These are phyloP conservation scores for Acanthamoeba triangularis DNA, from an alignment of 208 protist species.

Conservation along the genomic window DNA sequence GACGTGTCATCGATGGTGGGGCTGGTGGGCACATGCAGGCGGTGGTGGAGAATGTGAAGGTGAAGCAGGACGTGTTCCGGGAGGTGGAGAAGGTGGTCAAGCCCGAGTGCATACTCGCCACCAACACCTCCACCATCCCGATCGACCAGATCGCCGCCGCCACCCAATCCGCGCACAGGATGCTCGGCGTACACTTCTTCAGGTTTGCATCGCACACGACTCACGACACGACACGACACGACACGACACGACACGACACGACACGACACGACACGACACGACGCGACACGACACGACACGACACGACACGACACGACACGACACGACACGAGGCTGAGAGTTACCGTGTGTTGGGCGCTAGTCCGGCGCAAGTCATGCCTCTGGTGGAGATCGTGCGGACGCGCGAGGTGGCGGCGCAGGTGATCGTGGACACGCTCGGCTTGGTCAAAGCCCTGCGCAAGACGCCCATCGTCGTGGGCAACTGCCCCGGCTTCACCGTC, in stretches of 20 bases:
- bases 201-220: slow-evolving; percentile 58
- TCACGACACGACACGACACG: too few species aligned
- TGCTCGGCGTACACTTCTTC: slow-evolving; percentile 93
- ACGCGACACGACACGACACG: too few species aligned
- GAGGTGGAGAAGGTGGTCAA: slow-evolving; percentile 91
- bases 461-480: slow-evolving; percentile 91
- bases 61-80: slow-evolving; percentile 92
- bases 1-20: slow-evolving; percentile 72
- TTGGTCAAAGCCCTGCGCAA: slow-evolving; percentile 91
- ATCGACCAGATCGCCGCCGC: slow-evolving; percentile 91
- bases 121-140: slow-evolving; percentile 89
- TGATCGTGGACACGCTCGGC: slow-evolving; percentile 85
- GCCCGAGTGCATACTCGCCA: slow-evolving; percentile 91
- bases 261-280: too few species aligned
- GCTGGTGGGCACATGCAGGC: slow-evolving; percentile 88
- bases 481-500: slow-evolving; percentile 90
- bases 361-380: slow-evolving; percentile 92
- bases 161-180: slow-evolving; percentile 87
- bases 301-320: too few species aligned
- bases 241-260: too few species aligned
- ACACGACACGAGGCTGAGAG: too few species aligned
- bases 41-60: slow-evolving; percentile 88
- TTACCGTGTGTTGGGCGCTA: too few species aligned
- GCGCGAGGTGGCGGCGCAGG: slow-evolving; percentile 82
- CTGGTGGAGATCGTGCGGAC: slow-evolving; percentile 92